phyloP scores from a whole-genome alignment of 345 rosid species.

The Trapa bicornis region DNA sequence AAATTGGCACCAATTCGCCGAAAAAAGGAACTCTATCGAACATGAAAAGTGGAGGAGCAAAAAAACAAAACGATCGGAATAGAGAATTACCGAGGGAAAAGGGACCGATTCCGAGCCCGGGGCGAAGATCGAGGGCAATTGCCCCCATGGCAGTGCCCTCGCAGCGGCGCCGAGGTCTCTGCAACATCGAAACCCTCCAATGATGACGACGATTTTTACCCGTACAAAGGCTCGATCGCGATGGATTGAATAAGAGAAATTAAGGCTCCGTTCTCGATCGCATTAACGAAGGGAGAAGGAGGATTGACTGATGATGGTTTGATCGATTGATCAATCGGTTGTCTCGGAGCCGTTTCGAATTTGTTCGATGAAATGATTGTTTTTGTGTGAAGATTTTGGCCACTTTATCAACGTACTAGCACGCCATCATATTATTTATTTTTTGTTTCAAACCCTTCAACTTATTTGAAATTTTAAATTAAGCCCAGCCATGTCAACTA shows the following conservation, averaged over 20 bases:
- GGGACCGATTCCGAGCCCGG: conserved; percentile 85
- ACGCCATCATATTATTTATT: too few species aligned
- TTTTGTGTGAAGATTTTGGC: not conserved
- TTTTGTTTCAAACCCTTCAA: too few species aligned
- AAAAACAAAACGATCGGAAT: not conserved
- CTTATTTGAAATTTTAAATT: too few species aligned
- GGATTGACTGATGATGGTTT: not conserved
- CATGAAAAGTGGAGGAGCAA: not conserved
- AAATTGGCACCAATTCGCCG: not conserved
- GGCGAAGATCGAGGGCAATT: conserved; percentile 86
- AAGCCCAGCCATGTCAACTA: too few species aligned
- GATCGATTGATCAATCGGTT: not conserved
- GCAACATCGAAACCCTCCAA: conserved; percentile 26
- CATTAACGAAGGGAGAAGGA: not conserved
- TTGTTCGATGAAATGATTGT: not conserved
- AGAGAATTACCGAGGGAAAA: conserved; percentile 56
- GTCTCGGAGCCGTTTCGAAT: not conserved
- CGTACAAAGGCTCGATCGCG: not conserved
- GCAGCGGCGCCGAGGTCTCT: conserved; percentile 64
- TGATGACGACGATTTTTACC: not conserved
- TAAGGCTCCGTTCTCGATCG: not conserved
- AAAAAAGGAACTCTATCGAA: not conserved
- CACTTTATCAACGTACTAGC: not conserved
- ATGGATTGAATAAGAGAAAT: not conserved
- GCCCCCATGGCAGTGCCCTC: conserved; percentile 99